Base-by-base conservation (phyloP, 441 rosid species). In the Jatropha multifida region DNA sequence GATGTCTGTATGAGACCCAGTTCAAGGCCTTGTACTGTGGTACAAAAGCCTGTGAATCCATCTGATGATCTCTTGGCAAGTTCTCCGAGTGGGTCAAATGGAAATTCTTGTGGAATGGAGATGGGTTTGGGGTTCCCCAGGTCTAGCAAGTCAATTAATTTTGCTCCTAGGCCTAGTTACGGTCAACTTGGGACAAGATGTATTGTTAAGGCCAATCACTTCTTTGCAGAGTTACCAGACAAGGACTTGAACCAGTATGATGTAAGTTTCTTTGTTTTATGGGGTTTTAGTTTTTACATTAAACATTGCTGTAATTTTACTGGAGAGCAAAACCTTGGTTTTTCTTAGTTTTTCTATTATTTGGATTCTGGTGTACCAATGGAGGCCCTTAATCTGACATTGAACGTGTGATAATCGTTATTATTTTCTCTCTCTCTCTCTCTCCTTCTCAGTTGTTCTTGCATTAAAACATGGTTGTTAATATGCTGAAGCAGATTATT, bases 171-270 rank as follows among this genome's bases (percentile, higher is more conserved):
- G 79, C 98, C 98, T 80, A 97, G 97, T 46, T 94, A 69, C 84
- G 99, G 99, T 58, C 88, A 85, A 72, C 83, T 88, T 74, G 99
- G 99, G 82, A 90, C 94, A 67, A 90, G 83, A 82, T 95, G 99
- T 81, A 89, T 95, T 65, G 98, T 95, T 48, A 95, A 95, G 87
- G 99, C 97, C 75, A 96, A 96, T 85, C 99, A 96, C 86, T 96
- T 96, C 87, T 86, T 96, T 44, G 89, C 98, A 48, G 93, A 90
- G 85, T 87, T 95, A 72, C 97, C 97, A 1, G 90, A 85, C 72
- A 93, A 95, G 80, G 97, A 95, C 84, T 87, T 95, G 85, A 90
- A 85, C 84, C 98, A 93, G 68, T 95, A 95, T 86, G 97, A 92
- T 87, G 99, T 93, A 84, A 89, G 97, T 54, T 83, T 65, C 70